Base-by-base conservation (phyloP, 2,329 filamentous ascomycete species). In the Didymella pomorum region DNA sequence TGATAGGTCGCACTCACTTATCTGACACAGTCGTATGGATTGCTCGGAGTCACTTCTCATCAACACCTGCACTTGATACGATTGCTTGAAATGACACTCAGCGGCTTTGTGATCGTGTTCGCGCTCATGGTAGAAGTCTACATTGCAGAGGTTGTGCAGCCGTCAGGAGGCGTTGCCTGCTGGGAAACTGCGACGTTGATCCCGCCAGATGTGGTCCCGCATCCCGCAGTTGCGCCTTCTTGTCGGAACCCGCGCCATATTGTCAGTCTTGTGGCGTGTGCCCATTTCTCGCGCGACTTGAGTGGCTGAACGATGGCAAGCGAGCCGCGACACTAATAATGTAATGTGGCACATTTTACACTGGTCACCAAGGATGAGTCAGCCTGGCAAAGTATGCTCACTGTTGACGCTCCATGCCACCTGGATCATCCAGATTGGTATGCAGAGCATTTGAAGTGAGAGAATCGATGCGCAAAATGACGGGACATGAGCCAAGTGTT, bases 211-310 rank as follows among this genome's bases (percentile, higher is more conserved):
- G 23, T 12, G 49, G 50, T 31, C 14, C 23, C 18, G 39, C 10
- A 41, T 53, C 50, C 31, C 50, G 37, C 55, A 48, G n/a, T 48
- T 39, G 35, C 23, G 43, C 33, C 31, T 31, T 42, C 12, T 16
- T 20, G 35, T 20, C n/a, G 20, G n/a, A 25, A 25, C 35, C 18
- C 10, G 20, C 8, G 10, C 16, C 9, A 5, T 39, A 9, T 39
- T 39, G n/a, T 10, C 18, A 23, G 16, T 16, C 18, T 10, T 20
- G 33, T 14, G 14, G 35, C 35, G 29, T 23, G 37, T 39, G 28
- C 5, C 29, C 6, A 28, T 52, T 21, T 2, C 16, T 23, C 39
- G 14, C 20, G 20, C 39, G 41, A 20, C 18, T 37, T 35, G 47
- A 46, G 33, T 33, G 42, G 33, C 29, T 28, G 41, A 47, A 18